A percentile compares a stretch with the other conserved stretches of the same genome.
Conservation (phyloP, 352 stramenopile genomes). For the Phytopythium vexans region DNA sequence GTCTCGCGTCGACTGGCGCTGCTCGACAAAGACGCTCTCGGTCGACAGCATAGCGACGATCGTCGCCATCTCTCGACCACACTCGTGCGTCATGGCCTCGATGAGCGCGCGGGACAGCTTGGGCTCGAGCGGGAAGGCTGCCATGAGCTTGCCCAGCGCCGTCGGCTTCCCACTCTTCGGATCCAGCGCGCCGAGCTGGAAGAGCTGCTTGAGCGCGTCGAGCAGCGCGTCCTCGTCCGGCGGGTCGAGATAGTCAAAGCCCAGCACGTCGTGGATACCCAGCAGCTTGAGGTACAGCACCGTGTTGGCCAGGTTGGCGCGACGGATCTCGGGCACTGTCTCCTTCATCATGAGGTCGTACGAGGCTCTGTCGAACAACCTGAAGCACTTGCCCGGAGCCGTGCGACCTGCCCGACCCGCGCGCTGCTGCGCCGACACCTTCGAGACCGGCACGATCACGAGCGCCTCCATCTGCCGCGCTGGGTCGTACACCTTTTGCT, state of each 20-base stretch:
- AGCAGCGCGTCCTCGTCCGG: conserved; percentile 66
- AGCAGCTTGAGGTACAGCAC: conserved; percentile 90
- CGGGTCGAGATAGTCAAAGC: conserved; percentile 67
- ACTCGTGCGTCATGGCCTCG: conserved; percentile 53
- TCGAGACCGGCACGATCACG: conserved; percentile 95
- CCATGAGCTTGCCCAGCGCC: conserved; percentile 70
- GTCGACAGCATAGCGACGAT: conserved; percentile 85
- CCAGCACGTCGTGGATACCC: conserved; percentile 67
- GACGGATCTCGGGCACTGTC: conserved; percentile 98
- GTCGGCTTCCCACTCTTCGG: conserved; percentile 40
- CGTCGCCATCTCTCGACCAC: conserved; percentile 55
- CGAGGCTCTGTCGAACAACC: conserved; percentile 97
- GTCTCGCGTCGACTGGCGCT: conserved; percentile 4
- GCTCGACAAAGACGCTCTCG: conserved; percentile 70
- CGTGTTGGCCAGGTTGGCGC: conserved; percentile 91
- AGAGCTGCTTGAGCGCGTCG: conserved; percentile 76
- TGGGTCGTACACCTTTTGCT: conserved; percentile 93
- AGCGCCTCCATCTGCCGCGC: conserved; percentile 73
- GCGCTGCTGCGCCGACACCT: conserved; percentile 92
- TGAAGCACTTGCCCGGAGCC: conserved; percentile 96
- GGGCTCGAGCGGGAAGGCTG: conserved; percentile 81
- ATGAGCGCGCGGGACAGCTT: conserved; percentile 63
- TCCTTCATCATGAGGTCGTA: conserved; percentile 97
- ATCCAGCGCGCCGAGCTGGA: conserved; percentile 62
- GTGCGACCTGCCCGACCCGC: conserved; percentile 95